Base-by-base conservation (phyloP, 179 eudicot species). In the Spergularia azorica region DNA sequence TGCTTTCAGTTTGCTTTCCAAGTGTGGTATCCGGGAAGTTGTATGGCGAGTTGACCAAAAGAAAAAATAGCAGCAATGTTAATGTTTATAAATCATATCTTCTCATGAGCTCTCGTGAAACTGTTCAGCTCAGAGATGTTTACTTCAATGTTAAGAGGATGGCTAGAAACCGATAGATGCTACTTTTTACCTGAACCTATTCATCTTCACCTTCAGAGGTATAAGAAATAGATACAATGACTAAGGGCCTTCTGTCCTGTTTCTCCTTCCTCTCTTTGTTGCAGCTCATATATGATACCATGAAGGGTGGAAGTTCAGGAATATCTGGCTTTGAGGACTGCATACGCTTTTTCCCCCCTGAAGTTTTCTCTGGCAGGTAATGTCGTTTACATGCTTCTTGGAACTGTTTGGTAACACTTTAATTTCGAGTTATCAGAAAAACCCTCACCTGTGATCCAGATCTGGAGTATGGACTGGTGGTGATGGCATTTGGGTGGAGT, bases 381-480 rank as follows among this genome's bases (percentile, higher is more conserved):
- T 26, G 46, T 54, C 17, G 38, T n/a, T 65, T n/a, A 36, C 18
- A 46, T 26, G 20, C 59, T 59, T 16, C 59, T 39, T 20, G 50
- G 54, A 12, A 58, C 20, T 54, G 56, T 54, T 66, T 18, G 46
- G 6, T 71, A 39, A 62, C 41, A 10, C 52, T 71, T 38, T 17
- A 51, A 60, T 64, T 57, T 56, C 52, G 68, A 61, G 48, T 59
- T 52, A 9, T 66, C 15, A 7, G n/a, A 43, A 43, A 56, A 52
- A 71, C 62, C 63, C 69, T 74, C 7, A 69, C 32, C 79, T 74
- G 54, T 76, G 76, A 74, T 83, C 76, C 83, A 96, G 99, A 76
- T 96, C 98, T 85, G 99, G 99, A 80, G 84, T 90, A 74, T 94
- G 96, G 97, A 87, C 87, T 65, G 98, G 96, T 74, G 98, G 96